Base-by-base conservation (phyloP, 2,329 filamentous ascomycete genomes). In the Botrytis fragariae region DNA sequence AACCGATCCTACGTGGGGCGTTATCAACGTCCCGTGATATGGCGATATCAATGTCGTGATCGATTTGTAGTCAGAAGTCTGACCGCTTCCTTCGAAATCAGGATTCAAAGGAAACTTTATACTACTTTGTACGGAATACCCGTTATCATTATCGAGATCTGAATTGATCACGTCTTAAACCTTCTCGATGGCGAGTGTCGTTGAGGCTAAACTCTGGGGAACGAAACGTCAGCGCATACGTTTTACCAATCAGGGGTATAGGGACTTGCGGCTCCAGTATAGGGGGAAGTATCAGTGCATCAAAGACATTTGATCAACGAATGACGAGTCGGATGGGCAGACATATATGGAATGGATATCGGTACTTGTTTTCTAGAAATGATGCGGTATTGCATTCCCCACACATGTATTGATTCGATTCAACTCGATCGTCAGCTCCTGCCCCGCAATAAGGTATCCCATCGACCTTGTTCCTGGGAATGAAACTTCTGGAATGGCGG, bases 21-120 rank as follows among this genome's bases (percentile, higher is more conserved):
- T 29, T 22, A 10, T 63, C 10, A 29, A 29, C 1, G 4, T 54
- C 69, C 44, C 69, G 60, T 71, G 69, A 65, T 42, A 71, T 71
- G 69, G 45, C 60, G 69, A 71, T 62, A 71, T 71, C 32, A 63
- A 63, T 63, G 69, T 63, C 44, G 57, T 71, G 54, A 71, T 60
- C 32, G 25, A 45, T 18, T 6, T 44, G 20, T 35, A 37, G 69
- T 71, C 42, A 62, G 57, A 71, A 45, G 44, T 71, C 37, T 42
- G 67, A 60, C n/a, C 37, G 67, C 20, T 39, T 60, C 35, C 42
- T 48, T 35, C 20, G 7, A 37, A 20, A 25, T 35, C 64, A 29
- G 29, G 57, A 32, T 29, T 18, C 39, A 22, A n/a, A n/a, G 57
- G 37, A 70, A 62, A 45, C 22, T 61, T 70, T 60, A 37, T 44